These are phyloP conservation scores for Cytospora schulzeri DNA, from an alignment of 2,329 filamentous ascomycete species.

Conservation along the genomic window DNA sequence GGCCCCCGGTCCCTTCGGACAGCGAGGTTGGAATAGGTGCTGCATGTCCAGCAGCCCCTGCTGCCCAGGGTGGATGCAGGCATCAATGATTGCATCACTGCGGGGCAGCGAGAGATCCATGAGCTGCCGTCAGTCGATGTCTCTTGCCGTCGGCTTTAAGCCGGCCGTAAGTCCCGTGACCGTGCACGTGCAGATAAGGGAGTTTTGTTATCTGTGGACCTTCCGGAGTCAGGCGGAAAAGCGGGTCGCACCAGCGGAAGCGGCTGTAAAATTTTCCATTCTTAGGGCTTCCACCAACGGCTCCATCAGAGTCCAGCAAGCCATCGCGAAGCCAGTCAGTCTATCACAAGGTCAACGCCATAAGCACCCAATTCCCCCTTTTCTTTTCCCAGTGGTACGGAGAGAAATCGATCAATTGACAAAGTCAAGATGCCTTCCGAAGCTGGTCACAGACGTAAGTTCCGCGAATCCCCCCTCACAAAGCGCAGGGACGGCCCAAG, in stretches of 20 bases:
- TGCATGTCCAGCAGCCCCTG: conserved; percentile 11
- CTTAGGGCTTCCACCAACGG: conserved; percentile 12
- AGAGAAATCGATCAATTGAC: conserved; percentile 28
- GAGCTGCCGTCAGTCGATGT: background rate
- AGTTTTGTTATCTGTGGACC: background rate
- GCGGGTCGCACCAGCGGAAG: conserved; percentile 17
- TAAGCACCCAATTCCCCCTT: conserved; percentile 45
- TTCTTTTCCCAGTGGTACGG: conserved; percentile 39
- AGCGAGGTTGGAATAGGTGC: conserved; percentile 17
- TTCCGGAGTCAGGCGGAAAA: background rate
- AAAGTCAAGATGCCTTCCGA: conserved; percentile 80
- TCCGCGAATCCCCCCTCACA: conserved; percentile 8
- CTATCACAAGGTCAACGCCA: conserved; percentile 37
- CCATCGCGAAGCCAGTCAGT: conserved; percentile 25
- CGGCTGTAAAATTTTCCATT: conserved; percentile 23
- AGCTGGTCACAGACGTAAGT: conserved; percentile 87
- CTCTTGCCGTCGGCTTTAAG: conserved; percentile 15
- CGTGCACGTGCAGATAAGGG: conserved; percentile 19
- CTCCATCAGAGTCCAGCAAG: conserved; percentile 17
- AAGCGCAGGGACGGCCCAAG: background rate
- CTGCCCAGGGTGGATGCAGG: conserved; percentile 1
- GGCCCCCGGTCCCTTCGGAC: conserved; percentile 18
- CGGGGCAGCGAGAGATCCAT: conserved; percentile 10
- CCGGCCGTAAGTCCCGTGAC: background rate
- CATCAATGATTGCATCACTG: conserved; percentile 26